These are phyloP conservation scores for Strigomonas culicis DNA, from an alignment of 208 protist genomes.

Conservation along the genomic window DNA sequence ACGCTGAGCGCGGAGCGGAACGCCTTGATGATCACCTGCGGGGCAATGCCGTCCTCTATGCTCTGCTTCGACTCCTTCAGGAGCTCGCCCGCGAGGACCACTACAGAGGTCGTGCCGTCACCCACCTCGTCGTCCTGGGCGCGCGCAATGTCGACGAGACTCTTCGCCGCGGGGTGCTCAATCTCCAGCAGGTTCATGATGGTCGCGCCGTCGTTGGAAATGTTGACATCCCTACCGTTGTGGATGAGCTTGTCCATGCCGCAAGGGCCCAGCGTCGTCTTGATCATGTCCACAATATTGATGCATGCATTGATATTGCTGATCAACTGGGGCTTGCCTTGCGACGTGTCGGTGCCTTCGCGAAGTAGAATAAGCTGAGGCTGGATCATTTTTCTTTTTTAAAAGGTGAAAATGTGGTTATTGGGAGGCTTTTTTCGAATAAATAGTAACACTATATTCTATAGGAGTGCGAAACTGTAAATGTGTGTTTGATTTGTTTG, in stretches of 20 bases:
- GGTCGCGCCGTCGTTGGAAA: conserved; percentile 99
- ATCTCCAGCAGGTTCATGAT: conserved; percentile 99
- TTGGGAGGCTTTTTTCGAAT: background rate
- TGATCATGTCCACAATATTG: conserved; percentile 94
- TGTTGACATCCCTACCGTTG: conserved; percentile 93
- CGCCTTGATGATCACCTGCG: conserved; percentile 97
- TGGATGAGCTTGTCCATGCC: conserved; percentile 99
- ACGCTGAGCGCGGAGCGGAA: conserved; percentile 88
- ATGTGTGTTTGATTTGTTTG: conserved; percentile 14
- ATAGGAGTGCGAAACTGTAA: background rate
- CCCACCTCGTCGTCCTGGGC: conserved; percentile 98
- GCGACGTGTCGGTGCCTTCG: conserved; percentile 99
- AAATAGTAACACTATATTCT: background rate
- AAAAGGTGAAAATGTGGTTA: background rate
- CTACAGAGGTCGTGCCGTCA: conserved; percentile 99
- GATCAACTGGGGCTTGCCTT: conserved; percentile 99
- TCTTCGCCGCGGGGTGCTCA: conserved; percentile 99
- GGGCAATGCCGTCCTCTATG: conserved; percentile 99
- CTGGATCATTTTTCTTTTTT: conserved; percentile 73
- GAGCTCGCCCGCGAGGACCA: conserved; percentile 98
- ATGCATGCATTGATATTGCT: conserved; percentile 99
- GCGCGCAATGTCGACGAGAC: conserved; percentile 99
- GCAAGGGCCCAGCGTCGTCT: conserved; percentile 97
- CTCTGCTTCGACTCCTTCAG: conserved; percentile 98
- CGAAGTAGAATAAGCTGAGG: conserved; percentile 99